These are phyloP conservation scores for Populus tomentosa DNA, from an alignment of 441 rosid species.

Conservation along the genomic window DNA sequence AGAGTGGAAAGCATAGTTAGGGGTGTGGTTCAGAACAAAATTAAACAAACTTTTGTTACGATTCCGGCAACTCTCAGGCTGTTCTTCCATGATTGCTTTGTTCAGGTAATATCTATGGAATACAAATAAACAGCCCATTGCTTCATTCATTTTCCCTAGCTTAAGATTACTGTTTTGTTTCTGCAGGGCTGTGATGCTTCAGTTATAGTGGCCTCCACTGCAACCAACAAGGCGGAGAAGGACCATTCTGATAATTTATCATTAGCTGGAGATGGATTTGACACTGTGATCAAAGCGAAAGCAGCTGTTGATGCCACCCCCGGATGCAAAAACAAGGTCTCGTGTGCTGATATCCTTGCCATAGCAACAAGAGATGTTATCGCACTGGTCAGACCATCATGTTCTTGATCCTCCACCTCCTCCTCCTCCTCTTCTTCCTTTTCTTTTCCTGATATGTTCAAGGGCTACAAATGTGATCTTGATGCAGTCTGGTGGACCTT, in stretches of 20 bases:
- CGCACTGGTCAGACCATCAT: slow-evolving; percentile 40
- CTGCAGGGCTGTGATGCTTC: slow-evolving; percentile 88
- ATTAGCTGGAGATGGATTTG: slow-evolving; percentile 84
- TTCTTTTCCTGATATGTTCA: neutral
- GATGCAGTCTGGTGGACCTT: slow-evolving; percentile 65
- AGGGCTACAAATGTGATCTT: too few species aligned
- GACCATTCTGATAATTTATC: slow-evolving; percentile 79
- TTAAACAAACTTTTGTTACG: slow-evolving; percentile 58
- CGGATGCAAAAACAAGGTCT: slow-evolving; percentile 66
- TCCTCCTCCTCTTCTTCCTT: too few species aligned
- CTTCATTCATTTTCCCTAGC: too few species aligned
- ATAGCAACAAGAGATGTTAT: slow-evolving; percentile 83
- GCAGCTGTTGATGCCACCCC: slow-evolving; percentile 53
- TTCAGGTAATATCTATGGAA: slow-evolving; percentile 29
- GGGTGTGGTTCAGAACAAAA: slow-evolving; percentile 40
- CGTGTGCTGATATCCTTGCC: slow-evolving; percentile 84
- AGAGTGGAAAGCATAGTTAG: slow-evolving; percentile 66
- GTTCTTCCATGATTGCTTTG: slow-evolving; percentile 88
- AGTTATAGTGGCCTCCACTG: slow-evolving; percentile 43
- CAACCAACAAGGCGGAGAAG: slow-evolving; percentile 65
- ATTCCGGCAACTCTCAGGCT: slow-evolving; percentile 76
- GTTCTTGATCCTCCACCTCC: neutral
- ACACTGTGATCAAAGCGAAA: too few species aligned
- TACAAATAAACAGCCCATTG: neutral
- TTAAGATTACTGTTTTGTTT: neutral